phyloP scores from a whole-genome alignment of 2,329 filamentous ascomycete species.

The Curvularia lunata region DNA sequence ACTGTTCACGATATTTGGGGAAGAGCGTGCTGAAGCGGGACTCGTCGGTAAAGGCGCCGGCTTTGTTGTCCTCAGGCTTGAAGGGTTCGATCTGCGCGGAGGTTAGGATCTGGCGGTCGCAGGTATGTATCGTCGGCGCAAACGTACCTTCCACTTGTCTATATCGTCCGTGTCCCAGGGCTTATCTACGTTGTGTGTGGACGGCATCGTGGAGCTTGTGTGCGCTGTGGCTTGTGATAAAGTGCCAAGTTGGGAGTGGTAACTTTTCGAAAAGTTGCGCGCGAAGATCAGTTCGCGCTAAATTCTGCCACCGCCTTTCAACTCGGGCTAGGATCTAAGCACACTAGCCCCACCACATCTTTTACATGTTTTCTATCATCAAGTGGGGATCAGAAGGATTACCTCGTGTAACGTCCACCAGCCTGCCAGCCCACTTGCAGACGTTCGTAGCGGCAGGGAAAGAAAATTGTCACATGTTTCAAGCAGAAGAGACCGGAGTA shows the following conservation, averaged over 20 bases:
- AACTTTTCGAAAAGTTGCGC: constrained; percentile 22
- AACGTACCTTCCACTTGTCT: constrained; percentile 85
- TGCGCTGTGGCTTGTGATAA: not conserved
- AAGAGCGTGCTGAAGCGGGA: constrained; percentile 87
- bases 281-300: constrained; percentile 11
- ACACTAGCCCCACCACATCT: constrained; percentile 1
- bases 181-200: constrained; percentile 79
- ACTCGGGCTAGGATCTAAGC: not conserved
- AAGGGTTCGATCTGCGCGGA: constrained; percentile 73
- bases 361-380: not conserved
- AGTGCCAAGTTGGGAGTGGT: constrained; percentile 1
- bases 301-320: constrained; percentile 15
- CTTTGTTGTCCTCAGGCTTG: constrained; percentile 81
- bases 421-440: not conserved
- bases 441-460: not conserved
- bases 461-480: no score
- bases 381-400: not conserved
- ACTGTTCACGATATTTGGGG: constrained; percentile 95
- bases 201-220: constrained; percentile 68
- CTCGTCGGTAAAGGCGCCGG: constrained; percentile 88
- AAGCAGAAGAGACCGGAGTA: no score
- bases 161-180: constrained; percentile 92
- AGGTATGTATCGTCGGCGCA: not conserved
- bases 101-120: constrained; percentile 2
- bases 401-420: not conserved